Evolutionary conservation across 768 basidiomycete species (phyloP).

Genomic region (Nevesoporus exiguus): DNA sequence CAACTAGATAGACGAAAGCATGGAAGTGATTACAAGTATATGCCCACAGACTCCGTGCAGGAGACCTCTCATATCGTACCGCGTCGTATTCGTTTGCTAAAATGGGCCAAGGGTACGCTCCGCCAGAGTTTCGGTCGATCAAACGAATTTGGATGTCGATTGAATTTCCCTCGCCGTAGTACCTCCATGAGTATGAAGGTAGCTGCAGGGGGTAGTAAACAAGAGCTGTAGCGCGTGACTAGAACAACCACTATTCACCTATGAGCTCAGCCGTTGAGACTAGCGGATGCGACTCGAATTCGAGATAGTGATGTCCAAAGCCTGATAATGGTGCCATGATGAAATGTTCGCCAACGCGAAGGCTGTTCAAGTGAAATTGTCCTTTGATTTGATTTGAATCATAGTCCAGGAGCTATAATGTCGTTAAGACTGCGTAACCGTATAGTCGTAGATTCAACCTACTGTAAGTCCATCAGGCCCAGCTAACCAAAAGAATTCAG

Average conservation of each 20-base stretch:
- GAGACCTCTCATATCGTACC: conserved; percentile 24
- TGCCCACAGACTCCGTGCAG: neutral
- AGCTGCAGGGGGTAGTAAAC: conserved; percentile 35
- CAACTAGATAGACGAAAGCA: conserved; percentile 2
- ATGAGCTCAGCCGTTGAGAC: conserved; percentile 53
- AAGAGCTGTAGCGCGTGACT: neutral
- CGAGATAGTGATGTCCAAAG: conserved; percentile 55
- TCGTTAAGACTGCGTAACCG: conserved; percentile 4
- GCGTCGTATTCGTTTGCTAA: conserved; percentile 33
- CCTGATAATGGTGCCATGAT: conserved; percentile 51
- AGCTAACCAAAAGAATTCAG: conserved; percentile 58
- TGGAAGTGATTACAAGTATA: conserved; percentile 1
- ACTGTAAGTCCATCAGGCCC: conserved; percentile 53
- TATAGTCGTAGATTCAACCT: conserved; percentile 17
- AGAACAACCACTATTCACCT: conserved; percentile 26
- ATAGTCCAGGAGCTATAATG: conserved; percentile 48
- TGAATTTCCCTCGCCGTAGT: conserved; percentile 56
- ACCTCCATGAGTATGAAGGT: conserved; percentile 66
- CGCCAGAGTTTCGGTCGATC: conserved; percentile 50
- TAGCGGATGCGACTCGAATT: conserved; percentile 48
- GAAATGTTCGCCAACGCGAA: conserved; percentile 43
- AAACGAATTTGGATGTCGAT: conserved; percentile 45
- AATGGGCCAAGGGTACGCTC: conserved; percentile 22
- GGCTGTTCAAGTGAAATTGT: conserved; percentile 47
- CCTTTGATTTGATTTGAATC: conserved; percentile 49